phyloP scores from a whole-genome alignment of 2,329 filamentous ascomycete species.

The Metarhizium sp. region DNA sequence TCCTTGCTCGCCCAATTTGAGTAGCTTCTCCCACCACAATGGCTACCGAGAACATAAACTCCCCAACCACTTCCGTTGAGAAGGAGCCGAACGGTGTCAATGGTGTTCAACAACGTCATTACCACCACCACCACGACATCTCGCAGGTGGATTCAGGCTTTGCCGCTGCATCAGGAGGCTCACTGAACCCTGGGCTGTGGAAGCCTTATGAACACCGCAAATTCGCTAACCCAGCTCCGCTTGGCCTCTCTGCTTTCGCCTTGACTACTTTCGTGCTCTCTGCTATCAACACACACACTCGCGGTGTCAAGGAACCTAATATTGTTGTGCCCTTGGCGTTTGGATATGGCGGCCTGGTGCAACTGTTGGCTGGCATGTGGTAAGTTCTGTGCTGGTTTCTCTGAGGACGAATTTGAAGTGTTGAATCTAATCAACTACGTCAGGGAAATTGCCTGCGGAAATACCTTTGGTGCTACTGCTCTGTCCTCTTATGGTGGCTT shows the following conservation, averaged over 20 bases:
- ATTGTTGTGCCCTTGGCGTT: constrained; percentile 61
- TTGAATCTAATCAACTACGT: constrained; percentile 3
- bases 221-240: constrained; percentile 70
- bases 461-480: constrained; percentile 77
- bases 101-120: constrained; percentile 6
- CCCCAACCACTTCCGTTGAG: constrained; percentile 3
- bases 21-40: not conserved
- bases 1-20: not conserved
- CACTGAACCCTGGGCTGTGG: constrained; percentile 62
- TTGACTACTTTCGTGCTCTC: constrained; percentile 76
- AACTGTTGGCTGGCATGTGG: constrained; percentile 82
- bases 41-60: constrained; percentile 6
- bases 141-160: constrained; percentile 13
- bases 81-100: constrained; percentile 9
- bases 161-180: constrained; percentile 54
- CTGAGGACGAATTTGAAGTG: not conserved
- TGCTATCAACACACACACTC: constrained; percentile 59
- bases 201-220: constrained; percentile 56
- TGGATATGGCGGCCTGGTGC: constrained; percentile 68
- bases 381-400: constrained; percentile 31
- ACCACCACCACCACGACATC: constrained; percentile 18
- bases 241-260: constrained; percentile 71
- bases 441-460: constrained; percentile 81
- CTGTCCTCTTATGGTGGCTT: constrained; percentile 77
- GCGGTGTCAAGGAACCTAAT: constrained; percentile 50